Evolutionary conservation across 768 basidiomycete species (phyloP).

Genomic region (Leccinellum luteum): DNA sequence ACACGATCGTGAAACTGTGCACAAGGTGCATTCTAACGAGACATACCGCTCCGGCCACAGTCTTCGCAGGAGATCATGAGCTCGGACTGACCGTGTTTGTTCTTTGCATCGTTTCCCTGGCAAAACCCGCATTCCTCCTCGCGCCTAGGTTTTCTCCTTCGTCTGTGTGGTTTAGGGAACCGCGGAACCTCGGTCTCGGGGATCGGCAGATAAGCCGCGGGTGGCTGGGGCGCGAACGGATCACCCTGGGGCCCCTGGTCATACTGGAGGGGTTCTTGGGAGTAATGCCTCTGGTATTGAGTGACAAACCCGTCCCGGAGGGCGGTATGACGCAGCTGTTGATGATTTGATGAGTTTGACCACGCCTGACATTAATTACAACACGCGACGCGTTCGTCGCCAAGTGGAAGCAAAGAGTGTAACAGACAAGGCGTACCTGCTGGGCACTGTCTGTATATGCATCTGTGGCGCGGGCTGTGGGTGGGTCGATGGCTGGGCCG

Average conservation of each 20-base stretch:
- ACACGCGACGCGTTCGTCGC: conserved; percentile 71
- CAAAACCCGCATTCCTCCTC: conserved; percentile 81
- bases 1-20: neutral
- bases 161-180: conserved; percentile 45
- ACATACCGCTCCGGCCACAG: conserved; percentile 81
- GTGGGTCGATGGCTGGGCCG: conserved; percentile 49
- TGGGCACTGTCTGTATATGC: conserved; percentile 11
- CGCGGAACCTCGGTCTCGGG: conserved; percentile 42
- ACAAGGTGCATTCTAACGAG: neutral
- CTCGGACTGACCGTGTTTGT: conserved; percentile 58
- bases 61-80: conserved; percentile 73
- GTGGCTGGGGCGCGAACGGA: conserved; percentile 71
- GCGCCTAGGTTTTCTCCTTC: conserved; percentile 43
- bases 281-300: conserved; percentile 19
- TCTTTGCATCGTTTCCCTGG: conserved; percentile 57
- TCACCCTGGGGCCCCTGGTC: conserved; percentile 79
- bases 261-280: conserved; percentile 48
- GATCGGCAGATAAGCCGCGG: conserved; percentile 50
- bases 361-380: conserved; percentile 34
- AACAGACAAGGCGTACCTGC: conserved; percentile 38
- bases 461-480: conserved; percentile 36
- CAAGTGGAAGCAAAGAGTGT: conserved; percentile 16
- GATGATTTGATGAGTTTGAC: conserved; percentile 20
- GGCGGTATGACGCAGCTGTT: conserved; percentile 26
- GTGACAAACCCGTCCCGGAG: conserved; percentile 29